Conservation (phyloP, 1,284 basidiomycete genomes). For the Dichomitus squalens region DNA sequence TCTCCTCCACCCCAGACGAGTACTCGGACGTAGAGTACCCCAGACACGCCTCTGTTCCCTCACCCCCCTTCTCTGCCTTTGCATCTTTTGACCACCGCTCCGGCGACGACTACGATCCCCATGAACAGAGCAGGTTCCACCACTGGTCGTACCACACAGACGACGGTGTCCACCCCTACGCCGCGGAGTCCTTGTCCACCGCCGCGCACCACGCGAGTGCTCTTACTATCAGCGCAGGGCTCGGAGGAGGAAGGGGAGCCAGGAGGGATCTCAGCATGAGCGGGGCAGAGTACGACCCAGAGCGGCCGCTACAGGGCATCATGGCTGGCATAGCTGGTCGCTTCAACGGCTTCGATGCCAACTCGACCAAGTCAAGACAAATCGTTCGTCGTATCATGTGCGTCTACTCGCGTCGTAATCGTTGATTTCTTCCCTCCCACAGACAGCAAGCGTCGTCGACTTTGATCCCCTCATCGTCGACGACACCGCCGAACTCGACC, state of each 20-base stretch:
- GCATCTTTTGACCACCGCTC: conserved; percentile 63
- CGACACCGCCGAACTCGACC: conserved; percentile 63
- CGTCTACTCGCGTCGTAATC: background rate
- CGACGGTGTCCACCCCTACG: conserved; percentile 65
- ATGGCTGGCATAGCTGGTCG: conserved; percentile 57
- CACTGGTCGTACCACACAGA: conserved; percentile 70
- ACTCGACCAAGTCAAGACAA: conserved; percentile 51
- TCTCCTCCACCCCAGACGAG: conserved; percentile 50
- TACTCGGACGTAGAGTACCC: conserved; percentile 65
- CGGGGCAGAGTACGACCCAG: conserved; percentile 86
- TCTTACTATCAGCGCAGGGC: conserved; percentile 82
- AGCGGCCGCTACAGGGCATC: conserved; percentile 76
- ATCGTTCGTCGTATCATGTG: conserved; percentile 38
- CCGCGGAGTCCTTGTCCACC: conserved; percentile 74
- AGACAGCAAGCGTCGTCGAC: conserved; percentile 30
- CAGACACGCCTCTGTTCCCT: conserved; percentile 59
- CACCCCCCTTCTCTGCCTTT: conserved; percentile 51
- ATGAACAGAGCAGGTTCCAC: conserved; percentile 53
- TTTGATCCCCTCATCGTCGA: conserved; percentile 61
- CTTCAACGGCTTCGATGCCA: conserved; percentile 54
- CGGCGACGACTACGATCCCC: conserved; percentile 55
- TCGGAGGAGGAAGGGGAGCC: conserved; percentile 51
- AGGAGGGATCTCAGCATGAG: conserved; percentile 63
- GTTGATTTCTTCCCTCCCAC: conserved; percentile 6
- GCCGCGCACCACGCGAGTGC: conserved; percentile 86